Conservation (phyloP, 306 rosid species). For the Trichosanthes cucumerina region DNA sequence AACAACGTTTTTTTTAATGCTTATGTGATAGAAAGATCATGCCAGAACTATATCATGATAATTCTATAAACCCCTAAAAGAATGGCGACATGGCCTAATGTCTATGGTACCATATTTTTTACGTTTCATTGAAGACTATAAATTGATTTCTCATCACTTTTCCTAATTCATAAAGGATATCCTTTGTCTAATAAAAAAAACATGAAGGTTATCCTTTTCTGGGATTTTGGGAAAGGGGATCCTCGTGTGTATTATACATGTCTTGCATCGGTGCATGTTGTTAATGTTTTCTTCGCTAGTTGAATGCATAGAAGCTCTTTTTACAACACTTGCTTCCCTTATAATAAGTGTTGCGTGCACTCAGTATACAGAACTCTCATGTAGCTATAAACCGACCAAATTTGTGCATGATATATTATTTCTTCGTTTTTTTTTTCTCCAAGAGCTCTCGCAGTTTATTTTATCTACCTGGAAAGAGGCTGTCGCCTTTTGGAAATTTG, state of each 20-base stretch:
- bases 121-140: background rate
- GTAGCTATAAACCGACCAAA: background rate
- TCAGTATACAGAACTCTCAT: background rate
- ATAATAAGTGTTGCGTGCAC: background rate
- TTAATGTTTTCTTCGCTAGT: background rate
- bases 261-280: background rate
- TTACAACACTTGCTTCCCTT: background rate
- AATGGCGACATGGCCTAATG: background rate
- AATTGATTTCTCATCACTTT: background rate
- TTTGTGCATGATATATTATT: background rate
- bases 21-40: background rate
- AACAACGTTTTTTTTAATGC: background rate
- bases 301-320: background rate
- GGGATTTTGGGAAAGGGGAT: background rate
- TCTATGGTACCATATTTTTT: background rate
- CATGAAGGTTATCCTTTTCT: background rate
- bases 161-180: background rate
- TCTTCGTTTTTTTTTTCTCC: background rate
- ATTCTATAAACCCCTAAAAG: background rate
- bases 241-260: background rate
- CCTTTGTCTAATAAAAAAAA: background rate
- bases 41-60: background rate
- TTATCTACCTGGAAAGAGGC: background rate
- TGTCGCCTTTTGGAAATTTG: background rate
- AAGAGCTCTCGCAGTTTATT: background rate